Evolutionary conservation across 1,284 basidiomycete genomes (phyloP).

Genomic region (Sporisorium iseilematis-ciliati): DNA sequence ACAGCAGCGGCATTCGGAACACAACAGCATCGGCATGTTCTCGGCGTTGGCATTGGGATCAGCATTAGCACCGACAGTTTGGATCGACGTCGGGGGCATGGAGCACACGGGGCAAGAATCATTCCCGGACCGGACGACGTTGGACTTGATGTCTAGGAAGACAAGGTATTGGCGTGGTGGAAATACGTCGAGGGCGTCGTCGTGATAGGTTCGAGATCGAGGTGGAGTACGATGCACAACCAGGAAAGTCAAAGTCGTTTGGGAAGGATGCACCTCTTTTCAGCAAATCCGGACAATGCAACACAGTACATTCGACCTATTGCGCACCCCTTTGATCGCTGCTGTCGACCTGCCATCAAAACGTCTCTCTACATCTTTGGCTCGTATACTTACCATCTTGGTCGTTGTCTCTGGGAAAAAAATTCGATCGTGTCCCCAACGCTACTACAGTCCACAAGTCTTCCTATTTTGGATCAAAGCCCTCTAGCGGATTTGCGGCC

Average conservation of each 20-base stretch:
- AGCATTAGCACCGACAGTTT: slow-evolving; percentile 3
- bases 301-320: neutral
- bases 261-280: neutral
- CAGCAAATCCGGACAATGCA: no score
- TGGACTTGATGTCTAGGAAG: neutral
- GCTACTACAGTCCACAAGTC: slow-evolving; percentile 75
- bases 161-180: no score
- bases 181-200: no score
- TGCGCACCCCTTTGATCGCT: neutral
- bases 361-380: neutral
- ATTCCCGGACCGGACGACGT: no score
- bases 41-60: slow-evolving; percentile 59
- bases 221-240: no score
- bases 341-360: slow-evolving; percentile 3
- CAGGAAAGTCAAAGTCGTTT: no score
- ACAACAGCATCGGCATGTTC: neutral
- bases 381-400: slow-evolving; percentile 26
- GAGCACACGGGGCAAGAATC: neutral
- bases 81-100: neutral
- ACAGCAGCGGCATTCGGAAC: slow-evolving; percentile 6
- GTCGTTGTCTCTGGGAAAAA: slow-evolving; percentile 34
- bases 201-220: no score
- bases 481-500: slow-evolving; percentile 68
- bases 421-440: slow-evolving; percentile 47
- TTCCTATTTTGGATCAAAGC: slow-evolving; percentile 76